Conservation (phyloP, 345 rosid genomes). For the Eucalyptus tenuipes region DNA sequence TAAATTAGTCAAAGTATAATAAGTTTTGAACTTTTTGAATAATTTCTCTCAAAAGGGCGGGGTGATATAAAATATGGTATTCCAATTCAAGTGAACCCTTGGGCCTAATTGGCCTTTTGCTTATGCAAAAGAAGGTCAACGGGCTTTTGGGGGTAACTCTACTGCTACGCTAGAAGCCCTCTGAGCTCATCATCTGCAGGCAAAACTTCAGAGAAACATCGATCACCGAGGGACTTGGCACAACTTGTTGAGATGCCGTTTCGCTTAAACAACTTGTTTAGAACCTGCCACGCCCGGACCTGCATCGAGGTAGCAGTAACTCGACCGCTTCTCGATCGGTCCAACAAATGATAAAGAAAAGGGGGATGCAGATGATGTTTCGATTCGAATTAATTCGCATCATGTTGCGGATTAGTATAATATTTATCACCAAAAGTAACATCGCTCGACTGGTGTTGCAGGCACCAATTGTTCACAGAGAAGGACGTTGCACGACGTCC, state of each 20-base stretch:
- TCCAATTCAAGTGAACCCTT: background rate
- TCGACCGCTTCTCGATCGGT: background rate
- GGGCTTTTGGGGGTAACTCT: background rate
- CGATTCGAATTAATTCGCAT: background rate
- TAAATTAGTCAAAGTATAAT: too few relatives aligned
- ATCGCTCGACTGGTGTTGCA: background rate
- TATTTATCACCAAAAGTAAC: background rate
- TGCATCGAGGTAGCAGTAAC: background rate
- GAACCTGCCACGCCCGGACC: background rate
- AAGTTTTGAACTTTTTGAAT: background rate
- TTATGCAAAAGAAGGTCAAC: background rate
- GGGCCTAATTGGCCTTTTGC: background rate
- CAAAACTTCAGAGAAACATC: background rate
- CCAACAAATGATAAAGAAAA: background rate
- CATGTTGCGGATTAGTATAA: background rate
- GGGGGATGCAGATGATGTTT: background rate
- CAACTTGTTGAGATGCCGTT: background rate
- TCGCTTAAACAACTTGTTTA: background rate
- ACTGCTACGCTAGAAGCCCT: background rate
- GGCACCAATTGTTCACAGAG: background rate
- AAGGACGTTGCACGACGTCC: background rate
- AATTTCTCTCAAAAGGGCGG: background rate
- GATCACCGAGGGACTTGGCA: background rate
- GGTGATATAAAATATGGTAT: background rate
- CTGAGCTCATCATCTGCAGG: background rate